A percentile compares a stretch with the other conserved stretches of the same genome.
Evolutionary conservation across 495 filamentous ascomycete species (phyloP).

Genomic region (Penicillium bialowiezense): DNA sequence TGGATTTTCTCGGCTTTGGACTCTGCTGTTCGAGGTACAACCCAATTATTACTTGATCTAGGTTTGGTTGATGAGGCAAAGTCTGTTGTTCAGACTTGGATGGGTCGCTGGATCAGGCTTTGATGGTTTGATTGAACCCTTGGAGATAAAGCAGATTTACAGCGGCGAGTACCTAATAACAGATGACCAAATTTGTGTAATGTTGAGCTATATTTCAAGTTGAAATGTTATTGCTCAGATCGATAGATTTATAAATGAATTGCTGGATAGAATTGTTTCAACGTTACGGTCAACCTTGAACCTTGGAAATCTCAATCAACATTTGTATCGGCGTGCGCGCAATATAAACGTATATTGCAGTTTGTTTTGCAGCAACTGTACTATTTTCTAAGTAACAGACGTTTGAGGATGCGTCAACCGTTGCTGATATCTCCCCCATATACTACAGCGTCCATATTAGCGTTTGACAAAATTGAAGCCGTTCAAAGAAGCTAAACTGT

Average conservation of each 20-base stretch:
- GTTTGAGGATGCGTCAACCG: too few species aligned
- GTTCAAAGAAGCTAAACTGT: too few species aligned
- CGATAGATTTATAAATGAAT: not conserved
- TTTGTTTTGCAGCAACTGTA: too few species aligned
- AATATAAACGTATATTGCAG: too few species aligned
- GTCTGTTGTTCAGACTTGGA: constrained; percentile 60
- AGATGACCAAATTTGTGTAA: not conserved
- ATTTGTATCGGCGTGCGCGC: too few species aligned
- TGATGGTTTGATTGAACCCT: constrained; percentile 8
- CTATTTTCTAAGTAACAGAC: too few species aligned
- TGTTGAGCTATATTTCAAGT: not conserved
- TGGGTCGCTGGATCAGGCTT: constrained; percentile 60
- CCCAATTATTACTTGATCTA: constrained; percentile 63
- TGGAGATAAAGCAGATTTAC: not conserved
- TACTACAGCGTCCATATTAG: too few species aligned
- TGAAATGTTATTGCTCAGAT: not conserved
- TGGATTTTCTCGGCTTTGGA: constrained; percentile 71
- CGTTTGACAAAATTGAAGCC: too few species aligned
- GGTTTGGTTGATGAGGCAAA: constrained; percentile 71
- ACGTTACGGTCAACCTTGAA: too few species aligned
- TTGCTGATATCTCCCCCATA: too few species aligned
- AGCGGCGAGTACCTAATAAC: not conserved
- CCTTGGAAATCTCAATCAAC: too few species aligned
- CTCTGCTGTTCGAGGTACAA: constrained; percentile 61
- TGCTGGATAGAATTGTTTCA: too few species aligned